These are phyloP conservation scores for Volvariella volvacea DNA, from an alignment of 1,284 basidiomycete species.

Conservation along the genomic window DNA sequence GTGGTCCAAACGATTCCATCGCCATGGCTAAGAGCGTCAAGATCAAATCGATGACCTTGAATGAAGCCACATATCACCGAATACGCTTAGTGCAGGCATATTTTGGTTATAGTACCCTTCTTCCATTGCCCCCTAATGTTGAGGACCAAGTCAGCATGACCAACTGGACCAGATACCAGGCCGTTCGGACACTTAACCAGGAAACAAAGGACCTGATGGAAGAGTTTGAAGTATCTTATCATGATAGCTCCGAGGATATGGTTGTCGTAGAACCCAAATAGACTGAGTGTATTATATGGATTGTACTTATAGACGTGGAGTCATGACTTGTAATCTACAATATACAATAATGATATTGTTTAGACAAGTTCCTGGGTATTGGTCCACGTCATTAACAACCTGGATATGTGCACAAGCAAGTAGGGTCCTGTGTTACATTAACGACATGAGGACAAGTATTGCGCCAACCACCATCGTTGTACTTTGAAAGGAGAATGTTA, in stretches of 20 bases:
- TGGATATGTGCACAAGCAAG: no score
- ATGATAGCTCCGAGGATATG: constrained; percentile 12
- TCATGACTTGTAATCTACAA: not conserved
- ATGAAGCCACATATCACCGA: constrained; percentile 47
- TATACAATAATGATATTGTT: no score
- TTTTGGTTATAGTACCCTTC: constrained; percentile 52
- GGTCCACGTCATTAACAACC: no score
- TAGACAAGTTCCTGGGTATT: no score
- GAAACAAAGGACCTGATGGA: constrained; percentile 52
- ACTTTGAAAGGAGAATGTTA: constrained; percentile 20
- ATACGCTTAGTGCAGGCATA: constrained; percentile 55
- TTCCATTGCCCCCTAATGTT: constrained; percentile 36
- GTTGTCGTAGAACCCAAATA: not conserved
- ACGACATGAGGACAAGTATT: constrained; percentile 13
- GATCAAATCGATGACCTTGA: constrained; percentile 42
- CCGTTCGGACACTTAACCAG: constrained; percentile 40
- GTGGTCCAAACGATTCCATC: constrained; percentile 19
- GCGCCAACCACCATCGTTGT: constrained; percentile 17
- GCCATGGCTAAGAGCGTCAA: constrained; percentile 27
- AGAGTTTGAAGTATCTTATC: constrained; percentile 44
- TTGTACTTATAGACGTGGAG: not conserved
- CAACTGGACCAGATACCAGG: constrained; percentile 50
- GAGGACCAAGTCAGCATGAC: constrained; percentile 26
- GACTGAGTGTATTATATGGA: no score
- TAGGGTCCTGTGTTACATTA: not conserved